Conservation (phyloP, 2,329 filamentous ascomycete species). For the Thielaviopsis populi region DNA sequence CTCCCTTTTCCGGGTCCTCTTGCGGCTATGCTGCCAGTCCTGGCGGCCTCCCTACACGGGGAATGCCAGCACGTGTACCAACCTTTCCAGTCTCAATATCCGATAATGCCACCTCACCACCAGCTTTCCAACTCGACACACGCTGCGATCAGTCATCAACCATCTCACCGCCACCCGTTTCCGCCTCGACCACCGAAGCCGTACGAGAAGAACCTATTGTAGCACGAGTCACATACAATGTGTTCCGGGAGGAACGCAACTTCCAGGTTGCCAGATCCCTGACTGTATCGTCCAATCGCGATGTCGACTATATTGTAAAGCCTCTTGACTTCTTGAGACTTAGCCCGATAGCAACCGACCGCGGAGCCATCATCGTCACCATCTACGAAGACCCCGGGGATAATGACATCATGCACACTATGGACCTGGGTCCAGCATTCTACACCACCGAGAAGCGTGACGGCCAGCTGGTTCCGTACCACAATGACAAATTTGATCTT, state of each 20-base stretch:
- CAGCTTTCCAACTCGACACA: slow-evolving; percentile 25
- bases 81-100: slow-evolving; percentile 11
- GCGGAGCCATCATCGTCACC: slow-evolving; percentile 56
- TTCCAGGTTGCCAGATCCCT: slow-evolving; percentile 70
- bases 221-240: slow-evolving; percentile 69
- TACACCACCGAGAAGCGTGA: slow-evolving; percentile 41
- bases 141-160: slow-evolving; percentile 26
- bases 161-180: slow-evolving; percentile 24
- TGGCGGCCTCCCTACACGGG: slow-evolving; percentile 32
- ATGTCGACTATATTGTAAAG: slow-evolving; percentile 60
- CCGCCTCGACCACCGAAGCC: slow-evolving; percentile 22
- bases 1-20: slow-evolving; percentile 30
- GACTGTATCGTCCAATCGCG: slow-evolving; percentile 53
- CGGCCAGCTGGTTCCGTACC: slow-evolving; percentile 34
- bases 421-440: slow-evolving; percentile 66
- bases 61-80: slow-evolving; percentile 21
- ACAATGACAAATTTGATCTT: slow-evolving; percentile 32
- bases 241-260: slow-evolving; percentile 69
- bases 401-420: slow-evolving; percentile 54
- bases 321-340: slow-evolving; percentile 68
- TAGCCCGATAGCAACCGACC: slow-evolving; percentile 51
- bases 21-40: slow-evolving; percentile 27
- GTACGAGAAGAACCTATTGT: slow-evolving; percentile 50
- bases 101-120: slow-evolving; percentile 21
- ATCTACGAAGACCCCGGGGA: slow-evolving; percentile 67